These are phyloP conservation scores for Citrus glauca DNA, from an alignment of 345 rosid genomes.

Conservation along the genomic window DNA sequence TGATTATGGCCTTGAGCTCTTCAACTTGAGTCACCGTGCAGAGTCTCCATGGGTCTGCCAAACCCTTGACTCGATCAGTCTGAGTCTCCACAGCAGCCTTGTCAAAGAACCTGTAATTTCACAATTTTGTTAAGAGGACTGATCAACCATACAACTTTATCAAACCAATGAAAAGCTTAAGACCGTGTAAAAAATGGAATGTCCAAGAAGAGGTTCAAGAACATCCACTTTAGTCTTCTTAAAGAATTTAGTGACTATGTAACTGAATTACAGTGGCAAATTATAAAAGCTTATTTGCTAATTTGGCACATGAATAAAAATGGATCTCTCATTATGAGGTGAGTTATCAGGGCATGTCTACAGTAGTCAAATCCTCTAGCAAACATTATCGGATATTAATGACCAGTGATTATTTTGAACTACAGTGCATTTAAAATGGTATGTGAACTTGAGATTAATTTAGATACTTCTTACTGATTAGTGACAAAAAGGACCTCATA, in stretches of 20 bases:
- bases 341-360: background rate
- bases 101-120: conserved; percentile 65
- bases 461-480: background rate
- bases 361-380: background rate
- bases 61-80: conserved; percentile 44
- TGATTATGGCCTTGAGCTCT: conserved; percentile 76
- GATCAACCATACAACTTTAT: background rate
- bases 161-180: background rate
- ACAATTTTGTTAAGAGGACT: background rate
- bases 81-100: conserved; percentile 81
- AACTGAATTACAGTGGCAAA: background rate
- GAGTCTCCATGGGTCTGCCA: conserved; percentile 62
- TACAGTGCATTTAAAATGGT: background rate
- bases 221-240: background rate
- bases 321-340: background rate
- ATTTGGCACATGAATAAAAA: background rate
- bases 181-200: background rate
- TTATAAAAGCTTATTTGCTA: background rate
- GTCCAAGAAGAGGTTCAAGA: background rate
- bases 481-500: background rate
- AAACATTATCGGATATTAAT: background rate
- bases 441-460: background rate
- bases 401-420: background rate
- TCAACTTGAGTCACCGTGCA: conserved; percentile 93
- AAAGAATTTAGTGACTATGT: background rate